phyloP scores from a whole-genome alignment of 2,329 filamentous ascomycete genomes.

The Bipolaris zeicola region DNA sequence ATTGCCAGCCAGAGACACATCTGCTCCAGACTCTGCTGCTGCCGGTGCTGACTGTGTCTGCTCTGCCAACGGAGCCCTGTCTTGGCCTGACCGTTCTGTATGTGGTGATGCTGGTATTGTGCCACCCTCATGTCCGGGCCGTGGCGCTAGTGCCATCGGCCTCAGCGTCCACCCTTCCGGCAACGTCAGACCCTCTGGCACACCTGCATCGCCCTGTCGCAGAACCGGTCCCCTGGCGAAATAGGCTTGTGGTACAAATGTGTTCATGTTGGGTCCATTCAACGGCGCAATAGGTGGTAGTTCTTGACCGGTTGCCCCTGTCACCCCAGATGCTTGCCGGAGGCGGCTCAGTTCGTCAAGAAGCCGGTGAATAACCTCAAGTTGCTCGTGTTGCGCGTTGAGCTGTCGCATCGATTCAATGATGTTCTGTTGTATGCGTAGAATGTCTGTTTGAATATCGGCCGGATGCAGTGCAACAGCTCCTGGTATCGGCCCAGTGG shows the following conservation, averaged over 20 bases:
- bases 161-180: constrained; percentile 47
- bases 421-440: constrained; percentile 47
- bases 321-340: constrained; percentile 37
- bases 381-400: constrained; percentile 41
- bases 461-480: constrained; percentile 36
- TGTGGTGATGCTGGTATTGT: constrained; percentile 10
- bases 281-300: constrained; percentile 32
- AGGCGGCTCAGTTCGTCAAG: constrained; percentile 41
- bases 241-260: constrained; percentile 41
- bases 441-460: constrained; percentile 45
- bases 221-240: constrained; percentile 39
- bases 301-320: constrained; percentile 31
- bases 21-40: constrained; percentile 3
- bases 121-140: constrained; percentile 17
- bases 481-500: constrained; percentile 23
- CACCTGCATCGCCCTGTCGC: constrained; percentile 42
- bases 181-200: constrained; percentile 45
- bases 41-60: constrained; percentile 1
- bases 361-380: constrained; percentile 41
- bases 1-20: constrained; percentile 6
- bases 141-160: constrained; percentile 37
- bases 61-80: background rate
- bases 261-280: constrained; percentile 24
- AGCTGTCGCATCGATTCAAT: constrained; percentile 44
- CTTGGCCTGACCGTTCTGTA: constrained; percentile 11